Conservation (phyloP, 164 flowering plant species). For the Platanus orientalis region DNA sequence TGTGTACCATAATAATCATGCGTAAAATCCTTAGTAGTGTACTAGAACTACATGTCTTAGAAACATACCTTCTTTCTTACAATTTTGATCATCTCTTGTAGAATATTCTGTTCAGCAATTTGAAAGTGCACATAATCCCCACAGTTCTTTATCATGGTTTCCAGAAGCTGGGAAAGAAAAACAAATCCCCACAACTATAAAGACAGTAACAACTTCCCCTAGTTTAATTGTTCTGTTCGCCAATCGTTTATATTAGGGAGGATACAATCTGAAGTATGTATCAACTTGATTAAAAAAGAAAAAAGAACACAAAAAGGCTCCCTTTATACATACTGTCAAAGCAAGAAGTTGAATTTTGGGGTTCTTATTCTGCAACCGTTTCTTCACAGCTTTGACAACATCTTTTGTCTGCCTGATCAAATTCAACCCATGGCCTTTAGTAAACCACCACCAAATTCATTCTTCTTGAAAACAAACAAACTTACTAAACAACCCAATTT, state of each 20-base stretch:
- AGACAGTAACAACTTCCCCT: neutral
- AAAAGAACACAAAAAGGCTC: neutral
- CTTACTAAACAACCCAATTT: neutral
- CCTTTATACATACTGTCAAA: constrained; percentile 60
- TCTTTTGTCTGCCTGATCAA: constrained; percentile 82
- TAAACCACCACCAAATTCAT: neutral
- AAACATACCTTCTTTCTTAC: constrained; percentile 61
- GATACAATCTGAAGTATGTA: too few relatives aligned
- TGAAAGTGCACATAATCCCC: constrained; percentile 69
- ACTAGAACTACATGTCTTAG: too few relatives aligned
- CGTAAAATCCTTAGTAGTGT: too few relatives aligned
- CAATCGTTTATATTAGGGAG: too few relatives aligned
- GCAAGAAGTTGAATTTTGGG: constrained; percentile 81
- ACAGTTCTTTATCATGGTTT: constrained; percentile 83
- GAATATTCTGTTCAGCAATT: constrained; percentile 56
- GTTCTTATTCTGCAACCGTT: constrained; percentile 76
- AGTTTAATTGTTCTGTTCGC: too few relatives aligned
- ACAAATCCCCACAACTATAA: neutral
- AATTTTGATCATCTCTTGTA: constrained; percentile 76
- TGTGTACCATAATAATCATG: too few relatives aligned
- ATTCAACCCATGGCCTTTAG: constrained; percentile 3
- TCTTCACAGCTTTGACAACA: constrained; percentile 82
- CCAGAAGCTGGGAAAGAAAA: constrained; percentile 51
- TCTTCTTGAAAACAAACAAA: neutral
- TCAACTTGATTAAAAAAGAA: too few relatives aligned